Evolutionary conservation across 208 protist species (phyloP).

Genomic region (Angomonas desouzai): DNA sequence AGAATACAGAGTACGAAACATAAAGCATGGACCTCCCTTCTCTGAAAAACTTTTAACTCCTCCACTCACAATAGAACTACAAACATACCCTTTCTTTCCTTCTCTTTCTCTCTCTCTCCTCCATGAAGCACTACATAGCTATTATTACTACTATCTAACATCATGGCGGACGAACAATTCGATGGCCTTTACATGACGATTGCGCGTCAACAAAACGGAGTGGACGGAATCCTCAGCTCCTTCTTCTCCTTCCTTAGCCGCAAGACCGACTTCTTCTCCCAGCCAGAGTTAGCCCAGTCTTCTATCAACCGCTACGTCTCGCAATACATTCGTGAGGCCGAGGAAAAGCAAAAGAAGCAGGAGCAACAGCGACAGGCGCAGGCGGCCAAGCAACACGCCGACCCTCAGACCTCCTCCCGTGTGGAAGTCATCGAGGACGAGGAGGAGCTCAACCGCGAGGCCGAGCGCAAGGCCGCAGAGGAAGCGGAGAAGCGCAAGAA

Average conservation of each 20-base stretch:
- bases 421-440: constrained; percentile 69
- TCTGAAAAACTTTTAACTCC: too few relatives aligned
- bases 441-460: constrained; percentile 25
- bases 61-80: background rate
- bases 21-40: too few relatives aligned
- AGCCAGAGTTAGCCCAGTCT: constrained; percentile 56
- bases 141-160: background rate
- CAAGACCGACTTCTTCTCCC: constrained; percentile 93
- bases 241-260: constrained; percentile 91
- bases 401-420: constrained; percentile 19
- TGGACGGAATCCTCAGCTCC: constrained; percentile 87
- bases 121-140: background rate
- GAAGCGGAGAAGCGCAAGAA: constrained; percentile 30
- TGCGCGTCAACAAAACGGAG: constrained; percentile 88
- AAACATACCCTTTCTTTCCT: background rate
- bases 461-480: constrained; percentile 31
- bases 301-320: constrained; percentile 51
- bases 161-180: constrained; percentile 58
- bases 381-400: constrained; percentile 21
- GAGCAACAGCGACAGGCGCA: constrained; percentile 37
- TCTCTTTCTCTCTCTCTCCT: background rate
- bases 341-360: constrained; percentile 59
- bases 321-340: constrained; percentile 48
- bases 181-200: constrained; percentile 89
- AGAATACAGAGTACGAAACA: too few relatives aligned